These are phyloP conservation scores for Citrullus colocynthis DNA, from an alignment of 306 rosid species.

Conservation along the genomic window DNA sequence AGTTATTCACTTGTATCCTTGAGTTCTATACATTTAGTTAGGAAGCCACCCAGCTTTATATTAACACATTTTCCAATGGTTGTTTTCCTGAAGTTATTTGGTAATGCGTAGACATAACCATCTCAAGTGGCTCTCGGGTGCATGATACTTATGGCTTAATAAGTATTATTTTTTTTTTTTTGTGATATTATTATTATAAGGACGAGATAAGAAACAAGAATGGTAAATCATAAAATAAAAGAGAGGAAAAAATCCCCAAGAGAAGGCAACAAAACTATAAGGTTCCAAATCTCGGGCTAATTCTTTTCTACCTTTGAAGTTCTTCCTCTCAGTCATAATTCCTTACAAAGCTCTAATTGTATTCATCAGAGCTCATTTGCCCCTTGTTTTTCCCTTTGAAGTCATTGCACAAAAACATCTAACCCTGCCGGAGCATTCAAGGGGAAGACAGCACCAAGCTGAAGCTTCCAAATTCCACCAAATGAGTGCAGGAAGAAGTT, in stretches of 20 bases:
- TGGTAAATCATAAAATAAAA: background rate
- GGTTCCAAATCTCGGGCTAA: background rate
- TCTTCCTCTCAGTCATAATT: background rate
- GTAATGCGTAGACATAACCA: background rate
- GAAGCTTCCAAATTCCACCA: background rate
- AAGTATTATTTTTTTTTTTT: background rate
- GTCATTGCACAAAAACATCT: background rate
- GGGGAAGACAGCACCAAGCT: background rate
- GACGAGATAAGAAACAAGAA: background rate
- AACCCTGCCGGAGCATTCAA: background rate
- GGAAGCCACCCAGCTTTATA: background rate
- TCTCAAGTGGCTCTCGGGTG: background rate
- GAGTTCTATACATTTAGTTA: background rate
- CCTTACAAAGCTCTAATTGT: background rate
- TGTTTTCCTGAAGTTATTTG: background rate
- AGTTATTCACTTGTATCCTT: background rate
- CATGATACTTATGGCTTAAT: background rate
- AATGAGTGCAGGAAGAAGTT: background rate
- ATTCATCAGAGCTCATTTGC: background rate
- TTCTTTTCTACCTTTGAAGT: background rate
- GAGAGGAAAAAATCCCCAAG: background rate
- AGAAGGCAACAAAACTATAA: background rate
- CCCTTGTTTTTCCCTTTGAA: background rate
- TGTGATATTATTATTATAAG: background rate
- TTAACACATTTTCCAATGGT: background rate